Evolutionary conservation across 208 protist genomes (phyloP).

Genomic region (Entamoeba dispar): DNA sequence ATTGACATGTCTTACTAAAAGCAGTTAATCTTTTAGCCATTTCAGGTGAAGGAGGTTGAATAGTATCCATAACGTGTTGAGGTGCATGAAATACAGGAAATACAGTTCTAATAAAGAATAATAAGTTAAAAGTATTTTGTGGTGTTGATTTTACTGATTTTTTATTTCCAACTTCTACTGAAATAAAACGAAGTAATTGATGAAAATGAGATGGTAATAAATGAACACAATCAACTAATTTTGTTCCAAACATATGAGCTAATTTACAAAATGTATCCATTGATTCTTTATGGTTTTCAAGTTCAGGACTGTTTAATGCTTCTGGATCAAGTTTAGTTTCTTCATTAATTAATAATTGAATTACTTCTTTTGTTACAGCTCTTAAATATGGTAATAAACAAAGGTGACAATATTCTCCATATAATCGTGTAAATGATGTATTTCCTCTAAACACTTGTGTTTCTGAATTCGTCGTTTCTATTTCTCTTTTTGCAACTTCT

Average conservation of each 20-base stretch:
- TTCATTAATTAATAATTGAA: background rate
- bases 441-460: background rate
- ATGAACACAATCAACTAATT: background rate
- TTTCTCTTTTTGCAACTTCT: background rate
- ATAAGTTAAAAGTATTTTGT: background rate
- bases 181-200: background rate
- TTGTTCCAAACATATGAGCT: background rate
- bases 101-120: background rate
- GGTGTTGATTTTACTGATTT: background rate
- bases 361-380: background rate
- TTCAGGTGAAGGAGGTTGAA: background rate
- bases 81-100: background rate
- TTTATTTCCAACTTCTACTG: background rate
- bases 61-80: background rate
- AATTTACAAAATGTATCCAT: background rate
- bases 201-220: background rate
- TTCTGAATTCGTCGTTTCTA: background rate
- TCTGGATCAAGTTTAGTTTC: background rate
- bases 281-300: background rate
- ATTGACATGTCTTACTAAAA: background rate
- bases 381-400: background rate
- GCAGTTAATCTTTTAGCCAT: background rate
- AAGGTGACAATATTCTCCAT: background rate
- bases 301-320: background rate
- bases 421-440: background rate